A percentile compares a stretch with the other conserved stretches of the same genome.
phyloP scores from a whole-genome alignment of 2,329 filamentous ascomycete genomes.

The Emydomyces testavorans region DNA sequence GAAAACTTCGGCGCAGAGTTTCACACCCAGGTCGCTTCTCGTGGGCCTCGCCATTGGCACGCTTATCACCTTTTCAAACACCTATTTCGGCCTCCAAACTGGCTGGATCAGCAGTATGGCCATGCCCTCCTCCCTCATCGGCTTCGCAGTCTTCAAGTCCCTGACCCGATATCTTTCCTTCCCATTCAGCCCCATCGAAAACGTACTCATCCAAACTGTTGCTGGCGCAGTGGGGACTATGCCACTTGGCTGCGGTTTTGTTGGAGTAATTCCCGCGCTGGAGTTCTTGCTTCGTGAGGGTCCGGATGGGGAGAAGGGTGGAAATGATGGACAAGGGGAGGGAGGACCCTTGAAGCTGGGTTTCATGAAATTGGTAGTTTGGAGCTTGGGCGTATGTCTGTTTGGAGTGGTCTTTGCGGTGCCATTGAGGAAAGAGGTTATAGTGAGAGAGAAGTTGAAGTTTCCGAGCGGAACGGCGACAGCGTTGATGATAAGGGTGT shows the following conservation, averaged over 20 bases:
- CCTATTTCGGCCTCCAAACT: slow-evolving; percentile 96
- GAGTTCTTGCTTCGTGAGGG: slow-evolving; percentile 69
- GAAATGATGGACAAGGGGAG: slow-evolving; percentile 57
- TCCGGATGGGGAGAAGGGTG: slow-evolving; percentile 66
- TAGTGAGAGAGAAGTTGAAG: slow-evolving; percentile 80
- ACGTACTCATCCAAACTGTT: slow-evolving; percentile 91
- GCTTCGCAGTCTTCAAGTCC: slow-evolving; percentile 84
- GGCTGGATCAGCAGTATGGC: slow-evolving; percentile 81
- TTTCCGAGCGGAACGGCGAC: slow-evolving; percentile 96
- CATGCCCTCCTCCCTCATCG: slow-evolving; percentile 89
- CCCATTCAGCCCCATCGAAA: slow-evolving; percentile 89
- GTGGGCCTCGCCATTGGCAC: slow-evolving; percentile 76
- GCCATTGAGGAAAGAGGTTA: slow-evolving; percentile 77
- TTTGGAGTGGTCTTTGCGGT: slow-evolving; percentile 97
- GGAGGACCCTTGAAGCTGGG: slow-evolving; percentile 62
- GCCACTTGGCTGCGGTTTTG: slow-evolving; percentile 90
- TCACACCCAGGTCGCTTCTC: slow-evolving; percentile 68
- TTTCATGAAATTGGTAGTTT: slow-evolving; percentile 68
- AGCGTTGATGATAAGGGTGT: slow-evolving; percentile 78
- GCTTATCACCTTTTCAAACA: slow-evolving; percentile 91
- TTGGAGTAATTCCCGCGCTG: slow-evolving; percentile 85
- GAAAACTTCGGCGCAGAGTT: slow-evolving; percentile 45
- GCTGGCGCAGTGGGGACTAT: slow-evolving; percentile 93
- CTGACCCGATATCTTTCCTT: slow-evolving; percentile 59
- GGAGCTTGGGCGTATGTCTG: slow-evolving; percentile 86